These are phyloP conservation scores for Jackrogersella minutella DNA, from an alignment of 495 filamentous ascomycete species.

Conservation along the genomic window DNA sequence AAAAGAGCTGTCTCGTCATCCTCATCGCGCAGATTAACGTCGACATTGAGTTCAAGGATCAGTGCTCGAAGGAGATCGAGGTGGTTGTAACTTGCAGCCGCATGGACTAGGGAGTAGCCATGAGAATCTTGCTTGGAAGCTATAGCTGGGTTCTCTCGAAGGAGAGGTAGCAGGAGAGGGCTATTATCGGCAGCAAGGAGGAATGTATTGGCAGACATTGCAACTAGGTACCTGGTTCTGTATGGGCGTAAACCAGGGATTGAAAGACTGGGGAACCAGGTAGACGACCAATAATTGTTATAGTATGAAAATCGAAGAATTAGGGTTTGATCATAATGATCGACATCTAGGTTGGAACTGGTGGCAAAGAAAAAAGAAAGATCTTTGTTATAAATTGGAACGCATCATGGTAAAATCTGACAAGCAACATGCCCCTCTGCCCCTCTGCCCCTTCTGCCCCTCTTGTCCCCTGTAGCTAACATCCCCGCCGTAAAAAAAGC, in stretches of 20 bases:
- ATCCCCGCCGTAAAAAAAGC: not conserved
- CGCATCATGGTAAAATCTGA: constrained; percentile 23
- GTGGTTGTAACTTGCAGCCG: constrained; percentile 90
- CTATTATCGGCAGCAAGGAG: constrained; percentile 81
- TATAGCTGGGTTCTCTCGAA: constrained; percentile 69
- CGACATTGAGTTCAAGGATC: constrained; percentile 76
- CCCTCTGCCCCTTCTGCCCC: not conserved
- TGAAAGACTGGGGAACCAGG: no score
- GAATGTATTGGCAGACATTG: constrained; percentile 71
- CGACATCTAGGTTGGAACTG: not conserved
- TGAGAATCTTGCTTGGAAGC: constrained; percentile 78
- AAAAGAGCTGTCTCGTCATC: constrained; percentile 94
- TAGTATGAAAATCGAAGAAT: not conserved
- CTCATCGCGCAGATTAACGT: constrained; percentile 82
- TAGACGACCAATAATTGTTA: no score
- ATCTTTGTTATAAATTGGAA: not conserved
- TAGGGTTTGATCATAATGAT: not conserved
- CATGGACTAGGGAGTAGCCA: constrained; percentile 92
- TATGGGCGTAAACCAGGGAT: no score
- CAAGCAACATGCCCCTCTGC: not conserved
- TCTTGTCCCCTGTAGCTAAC: no score
- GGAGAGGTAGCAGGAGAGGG: constrained; percentile 67
- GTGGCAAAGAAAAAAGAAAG: not conserved
- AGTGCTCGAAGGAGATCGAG: constrained; percentile 78
- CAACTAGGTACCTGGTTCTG: not conserved